Evolutionary conservation across 371 early-diverging fungal genomes (phyloP), one percentile per base, ranked within the genome.

Genomic region (Funneliformis caledonium): DNA sequence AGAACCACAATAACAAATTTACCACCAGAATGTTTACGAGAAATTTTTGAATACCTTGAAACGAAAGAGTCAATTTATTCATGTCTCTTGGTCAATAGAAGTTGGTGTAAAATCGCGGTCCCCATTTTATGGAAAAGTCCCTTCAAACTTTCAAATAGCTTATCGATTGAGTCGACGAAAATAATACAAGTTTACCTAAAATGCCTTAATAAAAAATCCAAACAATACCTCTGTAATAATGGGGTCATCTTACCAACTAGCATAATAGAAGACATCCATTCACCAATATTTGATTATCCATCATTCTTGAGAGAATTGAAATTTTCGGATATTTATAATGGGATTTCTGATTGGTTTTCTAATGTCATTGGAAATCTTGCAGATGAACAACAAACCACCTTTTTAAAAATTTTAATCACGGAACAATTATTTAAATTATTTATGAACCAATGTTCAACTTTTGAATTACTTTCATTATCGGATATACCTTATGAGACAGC

Each of bases 231-330:
- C 6, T 14, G 4, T 12, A 33, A 37, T 65, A 65, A 65, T 65
- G 67, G 67, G 4, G 67, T 65, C 16, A 65, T 65, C 31, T 65
- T 65, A 65, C 67, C 67, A 65, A 31, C 10, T 37, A 33, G 6
- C 31, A 65, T 37, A 65, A 16, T 37, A 33, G 19, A 65, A 33
- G 56, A 19, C 7, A 56, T 76, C 19, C 47, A 48, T 50, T 61
- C 62, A 2, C 76, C 76, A 42, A 61, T 61, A 76, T 76, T 61
- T 43, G 60, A 61, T 61, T 76, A 76, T 76, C 76, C 76, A n/a
- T 43, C 76, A 43, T 76, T 76, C 22, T 22, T 76, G 4, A 52
- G 61, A 9, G 76, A 76, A 76, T 61, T 76, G 22, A 61, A 76
- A n/a, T 76, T 76, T 43, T 22, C 31, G 31, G 60, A 61, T 19